A percentile compares a stretch with the other conserved stretches of the same genome.
These are phyloP conservation scores for Mycena vulgaris DNA, from an alignment of 768 basidiomycete genomes.

Conservation along the genomic window DNA sequence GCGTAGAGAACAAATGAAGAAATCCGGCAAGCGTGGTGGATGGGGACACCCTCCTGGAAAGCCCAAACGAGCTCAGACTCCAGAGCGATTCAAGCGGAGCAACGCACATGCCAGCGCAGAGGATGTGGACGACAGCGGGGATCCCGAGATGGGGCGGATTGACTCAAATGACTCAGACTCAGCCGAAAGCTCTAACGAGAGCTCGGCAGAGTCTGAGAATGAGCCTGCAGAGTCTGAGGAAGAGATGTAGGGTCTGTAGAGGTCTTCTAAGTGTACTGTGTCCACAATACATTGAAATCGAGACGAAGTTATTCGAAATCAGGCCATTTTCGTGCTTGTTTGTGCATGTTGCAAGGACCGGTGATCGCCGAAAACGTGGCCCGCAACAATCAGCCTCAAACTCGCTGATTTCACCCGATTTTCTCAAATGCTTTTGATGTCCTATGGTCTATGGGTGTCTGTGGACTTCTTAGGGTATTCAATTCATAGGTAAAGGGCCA, in stretches of 20 bases:
- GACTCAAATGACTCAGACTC: background rate
- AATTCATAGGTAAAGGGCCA: too few species aligned
- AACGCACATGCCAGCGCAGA: background rate
- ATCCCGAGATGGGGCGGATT: background rate
- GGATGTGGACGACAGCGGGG: background rate
- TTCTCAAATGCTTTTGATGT: background rate
- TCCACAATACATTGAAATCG: background rate
- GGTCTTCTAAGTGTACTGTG: background rate
- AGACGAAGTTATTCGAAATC: background rate
- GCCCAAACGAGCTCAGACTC: too few species aligned
- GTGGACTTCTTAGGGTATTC: too few species aligned
- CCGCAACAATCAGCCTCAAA: background rate
- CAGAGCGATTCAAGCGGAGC: too few species aligned
- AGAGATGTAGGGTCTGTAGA: background rate
- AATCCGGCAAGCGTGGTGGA: too few species aligned
- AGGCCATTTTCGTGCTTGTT: background rate
- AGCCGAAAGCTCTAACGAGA: too few species aligned
- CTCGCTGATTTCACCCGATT: background rate
- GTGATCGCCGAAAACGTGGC: background rate
- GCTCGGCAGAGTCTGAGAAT: background rate
- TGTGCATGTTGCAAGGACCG: background rate
- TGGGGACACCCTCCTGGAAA: too few species aligned
- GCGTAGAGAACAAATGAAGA: too few species aligned
- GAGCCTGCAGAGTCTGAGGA: background rate
- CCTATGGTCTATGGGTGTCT: background rate